phyloP scores from a whole-genome alignment of 2,329 filamentous ascomycete genomes.

The Sclerotinia trifoliorum region DNA sequence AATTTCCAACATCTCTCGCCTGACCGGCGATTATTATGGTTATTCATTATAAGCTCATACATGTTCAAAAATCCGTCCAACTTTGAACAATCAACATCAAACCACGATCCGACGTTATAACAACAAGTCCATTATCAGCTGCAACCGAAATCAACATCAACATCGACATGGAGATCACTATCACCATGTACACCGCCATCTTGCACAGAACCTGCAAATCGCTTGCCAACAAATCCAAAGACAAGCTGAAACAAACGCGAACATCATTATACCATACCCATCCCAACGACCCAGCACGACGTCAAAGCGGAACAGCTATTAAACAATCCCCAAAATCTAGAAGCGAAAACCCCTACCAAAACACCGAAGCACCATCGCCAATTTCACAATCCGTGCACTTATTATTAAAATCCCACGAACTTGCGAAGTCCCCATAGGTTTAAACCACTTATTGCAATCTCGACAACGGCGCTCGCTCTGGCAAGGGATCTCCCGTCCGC shows the following conservation, averaged over 20 bases:
- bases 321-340: neutral
- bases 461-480: neutral
- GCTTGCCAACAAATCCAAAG: neutral
- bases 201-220: slow-evolving; percentile 7
- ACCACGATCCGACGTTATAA: neutral
- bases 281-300: neutral
- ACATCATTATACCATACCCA: neutral
- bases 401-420: neutral
- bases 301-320: neutral
- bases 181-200: slow-evolving; percentile 11
- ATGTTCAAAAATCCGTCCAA: neutral
- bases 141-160: neutral
- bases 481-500: neutral
- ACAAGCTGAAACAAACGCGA: neutral
- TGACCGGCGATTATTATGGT: neutral
- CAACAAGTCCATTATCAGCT: neutral
- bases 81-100: neutral
- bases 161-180: slow-evolving; percentile 4
- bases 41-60: neutral
- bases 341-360: neutral
- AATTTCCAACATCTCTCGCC: neutral
- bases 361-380: neutral
- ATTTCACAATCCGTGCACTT: slow-evolving; percentile 2
- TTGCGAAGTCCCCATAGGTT: neutral
- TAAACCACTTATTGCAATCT: neutral